phyloP scores from a whole-genome alignment of 2,329 filamentous ascomycete species.

The Coniochaeta sp. region DNA sequence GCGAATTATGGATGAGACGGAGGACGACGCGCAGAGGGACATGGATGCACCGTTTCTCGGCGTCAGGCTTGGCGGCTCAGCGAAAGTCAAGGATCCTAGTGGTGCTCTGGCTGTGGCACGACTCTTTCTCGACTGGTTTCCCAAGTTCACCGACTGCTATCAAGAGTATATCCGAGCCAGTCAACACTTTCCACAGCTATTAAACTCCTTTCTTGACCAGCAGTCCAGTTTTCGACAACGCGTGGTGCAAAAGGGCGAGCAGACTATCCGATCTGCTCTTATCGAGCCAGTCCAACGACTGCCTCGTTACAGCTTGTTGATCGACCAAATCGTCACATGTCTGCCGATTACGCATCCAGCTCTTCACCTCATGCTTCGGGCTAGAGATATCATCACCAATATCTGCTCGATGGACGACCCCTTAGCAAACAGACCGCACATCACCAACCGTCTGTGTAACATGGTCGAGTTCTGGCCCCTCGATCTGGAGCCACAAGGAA shows the following conservation, averaged over 20 bases:
- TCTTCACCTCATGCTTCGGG: conserved; percentile 73
- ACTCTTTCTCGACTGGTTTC: conserved; percentile 84
- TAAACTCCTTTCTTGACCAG: conserved; percentile 71
- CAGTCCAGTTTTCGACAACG: conserved; percentile 77
- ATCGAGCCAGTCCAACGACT: conserved; percentile 95
- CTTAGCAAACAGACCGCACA: conserved; percentile 61
- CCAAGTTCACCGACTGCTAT: conserved; percentile 84
- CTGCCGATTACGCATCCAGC: conserved; percentile 82
- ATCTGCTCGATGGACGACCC: conserved; percentile 88
- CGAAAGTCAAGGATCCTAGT: conserved; percentile 59
- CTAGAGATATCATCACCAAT: conserved; percentile 87
- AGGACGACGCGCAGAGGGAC: conserved; percentile 70
- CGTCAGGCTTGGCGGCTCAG: conserved; percentile 20
- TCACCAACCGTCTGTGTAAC: conserved; percentile 65
- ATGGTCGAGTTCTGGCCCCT: conserved; percentile 72
- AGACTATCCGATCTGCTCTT: conserved; percentile 79
- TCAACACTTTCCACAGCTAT: conserved; percentile 73
- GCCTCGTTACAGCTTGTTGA: conserved; percentile 89
- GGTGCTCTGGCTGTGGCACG: conserved; percentile 74
- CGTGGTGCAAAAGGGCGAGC: conserved; percentile 79
- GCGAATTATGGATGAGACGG: conserved; percentile 71
- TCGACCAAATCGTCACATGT: conserved; percentile 87
- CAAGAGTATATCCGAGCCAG: conserved; percentile 89
- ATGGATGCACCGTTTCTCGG: conserved; percentile 52
- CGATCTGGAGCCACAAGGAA: conserved; percentile 64